Conservation (phyloP, 2,329 filamentous ascomycete species). For the Coniochaeta sp. region DNA sequence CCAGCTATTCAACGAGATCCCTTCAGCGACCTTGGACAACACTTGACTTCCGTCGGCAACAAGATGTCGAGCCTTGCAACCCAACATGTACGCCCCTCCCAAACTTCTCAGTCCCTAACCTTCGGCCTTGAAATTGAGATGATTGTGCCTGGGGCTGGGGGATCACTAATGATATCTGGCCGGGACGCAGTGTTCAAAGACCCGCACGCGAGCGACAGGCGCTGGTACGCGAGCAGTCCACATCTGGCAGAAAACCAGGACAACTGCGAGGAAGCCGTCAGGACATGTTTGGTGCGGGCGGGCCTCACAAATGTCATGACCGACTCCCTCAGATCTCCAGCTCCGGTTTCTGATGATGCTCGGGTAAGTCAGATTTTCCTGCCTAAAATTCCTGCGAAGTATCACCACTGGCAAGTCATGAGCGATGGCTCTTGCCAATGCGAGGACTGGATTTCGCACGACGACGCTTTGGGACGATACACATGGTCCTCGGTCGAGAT, state of each 20-base stretch:
- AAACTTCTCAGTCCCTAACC: not conserved
- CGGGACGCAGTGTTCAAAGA: not conserved
- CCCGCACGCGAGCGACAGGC: not conserved
- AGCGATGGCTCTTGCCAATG: not conserved
- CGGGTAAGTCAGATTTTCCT: not conserved
- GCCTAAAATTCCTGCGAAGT: not conserved
- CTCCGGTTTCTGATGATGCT: not conserved
- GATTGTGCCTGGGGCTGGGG: not conserved
- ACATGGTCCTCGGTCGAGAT: not conserved
- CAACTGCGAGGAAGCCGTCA: not conserved
- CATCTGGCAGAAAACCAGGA: not conserved
- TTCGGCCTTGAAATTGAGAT: not conserved
- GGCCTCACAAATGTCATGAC: not conserved
- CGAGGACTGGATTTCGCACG: not conserved
- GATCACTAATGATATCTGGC: not conserved
- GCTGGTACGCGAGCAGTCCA: not conserved
- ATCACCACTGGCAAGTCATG: not conserved
- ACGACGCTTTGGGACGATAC: not conserved
- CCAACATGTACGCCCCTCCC: not conserved
- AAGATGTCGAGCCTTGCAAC: not conserved
- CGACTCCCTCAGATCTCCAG: not conserved
- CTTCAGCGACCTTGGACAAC: not conserved
- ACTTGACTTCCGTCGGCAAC: not conserved
- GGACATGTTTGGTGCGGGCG: not conserved
- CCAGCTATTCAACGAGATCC: not conserved